These are phyloP conservation scores for Nelumbo lutea DNA, from an alignment of 164 flowering plant species.

Conservation along the genomic window DNA sequence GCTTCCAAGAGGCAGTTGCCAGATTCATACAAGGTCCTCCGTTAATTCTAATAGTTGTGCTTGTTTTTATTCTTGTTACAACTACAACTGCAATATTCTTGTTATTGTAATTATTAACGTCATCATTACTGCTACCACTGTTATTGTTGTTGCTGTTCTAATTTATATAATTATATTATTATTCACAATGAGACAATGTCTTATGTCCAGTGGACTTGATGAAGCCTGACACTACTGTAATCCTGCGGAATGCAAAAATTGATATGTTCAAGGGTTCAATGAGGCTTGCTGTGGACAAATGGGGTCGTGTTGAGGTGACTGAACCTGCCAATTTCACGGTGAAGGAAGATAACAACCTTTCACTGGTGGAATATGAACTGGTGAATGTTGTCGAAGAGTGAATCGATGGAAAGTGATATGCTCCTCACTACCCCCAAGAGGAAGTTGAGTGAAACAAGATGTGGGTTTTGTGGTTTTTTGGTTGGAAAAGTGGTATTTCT, in stretches of 20 bases:
- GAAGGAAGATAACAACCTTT: slow-evolving; percentile 34
- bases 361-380: slow-evolving; percentile 30
- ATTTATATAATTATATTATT: too few relatives aligned
- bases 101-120: too few relatives aligned
- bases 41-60: too few relatives aligned
- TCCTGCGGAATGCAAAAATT: slow-evolving; percentile 30
- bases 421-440: slow-evolving; percentile 2
- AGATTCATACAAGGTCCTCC: too few relatives aligned
- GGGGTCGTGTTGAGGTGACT: slow-evolving; percentile 38
- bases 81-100: too few relatives aligned
- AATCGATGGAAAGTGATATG: not conserved
- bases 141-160: too few relatives aligned
- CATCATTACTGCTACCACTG: too few relatives aligned
- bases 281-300: slow-evolving; percentile 41
- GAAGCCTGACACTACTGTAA: slow-evolving; percentile 27
- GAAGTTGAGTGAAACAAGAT: slow-evolving; percentile 7
- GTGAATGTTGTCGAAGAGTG: slow-evolving; percentile 34
- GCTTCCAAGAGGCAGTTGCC: too few relatives aligned
- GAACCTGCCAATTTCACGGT: slow-evolving; percentile 32
- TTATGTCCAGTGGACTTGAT: slow-evolving; percentile 25
- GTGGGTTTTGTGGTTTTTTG: slow-evolving; percentile 13
- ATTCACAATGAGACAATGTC: too few relatives aligned
- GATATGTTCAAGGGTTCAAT: slow-evolving; percentile 42
- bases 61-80: too few relatives aligned
- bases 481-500: slow-evolving; percentile 7